Base-by-base conservation (phyloP, 2,329 filamentous ascomycete species). In the Mycosphaerella sp. region DNA sequence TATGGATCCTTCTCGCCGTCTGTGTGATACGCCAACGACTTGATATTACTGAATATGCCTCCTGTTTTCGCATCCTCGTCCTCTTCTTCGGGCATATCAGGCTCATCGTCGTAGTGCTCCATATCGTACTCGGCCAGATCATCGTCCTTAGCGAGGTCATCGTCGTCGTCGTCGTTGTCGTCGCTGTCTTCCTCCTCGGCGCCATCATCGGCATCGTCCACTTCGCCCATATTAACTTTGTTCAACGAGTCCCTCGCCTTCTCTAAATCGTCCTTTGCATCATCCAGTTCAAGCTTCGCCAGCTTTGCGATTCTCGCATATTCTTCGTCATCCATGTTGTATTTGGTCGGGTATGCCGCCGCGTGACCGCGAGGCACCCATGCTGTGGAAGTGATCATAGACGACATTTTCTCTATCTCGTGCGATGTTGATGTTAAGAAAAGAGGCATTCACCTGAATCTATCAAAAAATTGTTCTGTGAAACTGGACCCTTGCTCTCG, bases 1-100 rank as follows among this genome's bases (percentile, higher is more conserved):
- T 98, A 98, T 1, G 93, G 93, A 66, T 98, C 93, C 48, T 95
- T 88, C 65, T 91, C 87, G 71, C 95, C 93, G 55, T 88, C 89
- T 60, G 90, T 84, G 74, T 98, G 90, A 72, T 96, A 98, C 12
- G 89, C 87, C 21, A 98, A 77, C 27, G 88, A 90, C 71, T 93
- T 94, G 67, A 95, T 81, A 67, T 96, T 96, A 65, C 90, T 89
- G 67, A 98, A 97, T 80, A 96, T 95, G 63, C 84, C 85, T 12
- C 55, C 58, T 13, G 53, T 55, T 2, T 42, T 51, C 27, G 82
- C 83, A 53, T 87, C 80, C 13, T 81, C 80, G 1, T 80, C 78
- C 12, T 80, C 78, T 6, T 83, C 37, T 16, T 93, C 87, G 14
- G 18, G 50, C 32, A 47, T 35, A 12, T 61, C 55, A 1, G 79